Evolutionary conservation across 306 rosid genomes (phyloP), one percentile per base, ranked within the genome.

Genomic region (Macrotyloma uniflorum): DNA sequence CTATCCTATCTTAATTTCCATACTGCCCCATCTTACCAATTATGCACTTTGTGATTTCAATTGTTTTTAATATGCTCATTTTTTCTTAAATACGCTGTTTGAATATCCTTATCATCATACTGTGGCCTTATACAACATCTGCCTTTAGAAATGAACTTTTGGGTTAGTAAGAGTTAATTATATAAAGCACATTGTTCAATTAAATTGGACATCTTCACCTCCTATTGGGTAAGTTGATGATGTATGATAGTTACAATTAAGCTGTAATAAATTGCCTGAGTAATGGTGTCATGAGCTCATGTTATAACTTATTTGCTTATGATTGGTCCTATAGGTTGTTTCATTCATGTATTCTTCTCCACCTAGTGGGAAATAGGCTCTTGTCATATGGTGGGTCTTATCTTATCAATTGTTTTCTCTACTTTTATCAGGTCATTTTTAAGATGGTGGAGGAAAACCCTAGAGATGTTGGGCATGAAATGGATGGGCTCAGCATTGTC

Each of bases 391-490:
- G n/a, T 74, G 53, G 76, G 74, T 67, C 66, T 77, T 69, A 50
- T 67, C 66, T 77, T 69, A 50, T 69, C 35, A 70, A 47, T 77
- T 67, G 20, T 83, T 62, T 47, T 38, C 67, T 61, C 45, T 79
- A 73, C 55, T 54, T 81, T 58, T 74, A 67, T 83, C 85, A 95
- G 99, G 89, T 95, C 55, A 95, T 95, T 75, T 95, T 85, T 74
- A 95, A 95, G 87, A 95, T 95, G 99, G 98, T 95, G 58, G 99
- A 95, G 87, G 99, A 93, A 86, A 95, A 95, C 74, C 99, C 99
- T 45, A 90, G 99, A 80, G 99, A 93, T 80, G 96, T 95, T 70
- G 99, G 99, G 57, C 98, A 90, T 84, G 99, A 93, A 81, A 95
- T 95, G 98, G 99, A 95, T 79, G 98, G 96, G 65, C 85, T 95